Evolutionary conservation across 2,329 filamentous ascomycete species (phyloP).

Genomic region (Penicillium decumbens): DNA sequence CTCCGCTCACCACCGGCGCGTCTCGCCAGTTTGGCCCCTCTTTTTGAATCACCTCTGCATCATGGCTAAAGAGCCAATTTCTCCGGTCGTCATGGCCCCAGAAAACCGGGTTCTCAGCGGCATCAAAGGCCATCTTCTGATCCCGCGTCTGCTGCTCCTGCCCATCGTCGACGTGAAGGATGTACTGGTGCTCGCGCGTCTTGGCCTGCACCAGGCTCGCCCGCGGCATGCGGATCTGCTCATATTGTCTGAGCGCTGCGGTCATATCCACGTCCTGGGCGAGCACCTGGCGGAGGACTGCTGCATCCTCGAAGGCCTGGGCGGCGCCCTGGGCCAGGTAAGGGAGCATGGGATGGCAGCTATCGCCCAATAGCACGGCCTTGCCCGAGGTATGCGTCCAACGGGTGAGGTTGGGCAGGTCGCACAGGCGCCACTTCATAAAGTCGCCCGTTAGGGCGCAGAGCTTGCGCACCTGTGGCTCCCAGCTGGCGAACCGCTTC

Average conservation of each 20-base stretch:
- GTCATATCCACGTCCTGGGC: conserved; percentile 21
- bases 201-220: conserved; percentile 14
- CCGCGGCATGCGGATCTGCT: conserved; percentile 15
- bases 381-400: conserved; percentile 53
- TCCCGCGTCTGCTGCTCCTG: conserved; percentile 17
- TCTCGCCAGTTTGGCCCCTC: conserved; percentile 7
- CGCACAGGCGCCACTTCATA: conserved; percentile 61
- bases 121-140: conserved; percentile 13
- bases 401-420: conserved; percentile 53
- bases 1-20: not conserved
- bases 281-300: conserved; percentile 55
- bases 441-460: conserved; percentile 48
- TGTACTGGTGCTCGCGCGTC: conserved; percentile 19
- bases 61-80: conserved; percentile 8
- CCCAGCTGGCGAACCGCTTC: conserved; percentile 36
- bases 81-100: conserved; percentile 11
- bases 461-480: conserved; percentile 34
- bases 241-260: conserved; percentile 15
- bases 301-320: conserved; percentile 64
- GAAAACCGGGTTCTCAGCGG: conserved; percentile 12
- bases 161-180: conserved; percentile 19
- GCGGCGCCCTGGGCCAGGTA: conserved; percentile 65
- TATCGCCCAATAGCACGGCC: conserved; percentile 58
- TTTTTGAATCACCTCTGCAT: conserved; percentile 6
- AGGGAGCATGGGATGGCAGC: conserved; percentile 64